Percentiles rank a stretch among this genome's conserved stretches.
Conservation (phyloP, 208 protist species). For the Leishmania mexicana region DNA sequence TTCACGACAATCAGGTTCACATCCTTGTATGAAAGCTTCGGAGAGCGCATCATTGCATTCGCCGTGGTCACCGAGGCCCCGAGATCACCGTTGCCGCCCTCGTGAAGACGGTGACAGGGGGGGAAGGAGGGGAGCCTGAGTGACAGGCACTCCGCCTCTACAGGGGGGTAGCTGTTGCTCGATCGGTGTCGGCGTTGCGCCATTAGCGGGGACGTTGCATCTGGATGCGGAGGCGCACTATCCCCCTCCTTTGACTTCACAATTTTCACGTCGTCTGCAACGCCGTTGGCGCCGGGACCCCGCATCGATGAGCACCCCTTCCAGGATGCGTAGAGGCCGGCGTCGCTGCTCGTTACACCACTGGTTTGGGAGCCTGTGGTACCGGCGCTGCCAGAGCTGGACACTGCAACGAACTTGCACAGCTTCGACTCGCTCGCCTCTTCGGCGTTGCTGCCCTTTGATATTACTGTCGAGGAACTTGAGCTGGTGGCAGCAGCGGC, state of each 20-base stretch:
- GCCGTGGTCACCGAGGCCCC: not conserved
- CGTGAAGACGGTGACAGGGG: not conserved
- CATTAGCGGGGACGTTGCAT: not conserved
- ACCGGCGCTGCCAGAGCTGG: conserved; percentile 16
- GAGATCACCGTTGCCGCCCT: not conserved
- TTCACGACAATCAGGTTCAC: conserved; percentile 70
- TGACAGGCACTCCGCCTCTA: conserved; percentile 8
- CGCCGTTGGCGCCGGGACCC: not conserved
- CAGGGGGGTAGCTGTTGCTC: not conserved
- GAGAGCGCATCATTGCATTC: not conserved
- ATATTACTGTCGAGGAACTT: not conserved
- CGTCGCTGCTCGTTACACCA: not conserved
- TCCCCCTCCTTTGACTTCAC: not conserved
- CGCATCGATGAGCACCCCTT: not conserved
- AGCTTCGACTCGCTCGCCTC: conserved; percentile 9
- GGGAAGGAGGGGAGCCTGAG: not conserved
- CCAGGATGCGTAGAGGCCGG: not conserved
- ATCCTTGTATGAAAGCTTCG: conserved; percentile 1
- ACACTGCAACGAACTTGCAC: conserved; percentile 15
- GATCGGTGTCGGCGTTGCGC: not conserved
- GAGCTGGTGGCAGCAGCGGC: not conserved
- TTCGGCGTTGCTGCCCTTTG: conserved; percentile 7
- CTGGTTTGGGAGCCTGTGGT: not conserved
- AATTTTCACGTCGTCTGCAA: conserved; percentile 8
- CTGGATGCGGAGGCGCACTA: not conserved